Evolutionary conservation across 2,329 filamentous ascomycete genomes (phyloP).

Genomic region (Ceratocystis smalleyi): DNA sequence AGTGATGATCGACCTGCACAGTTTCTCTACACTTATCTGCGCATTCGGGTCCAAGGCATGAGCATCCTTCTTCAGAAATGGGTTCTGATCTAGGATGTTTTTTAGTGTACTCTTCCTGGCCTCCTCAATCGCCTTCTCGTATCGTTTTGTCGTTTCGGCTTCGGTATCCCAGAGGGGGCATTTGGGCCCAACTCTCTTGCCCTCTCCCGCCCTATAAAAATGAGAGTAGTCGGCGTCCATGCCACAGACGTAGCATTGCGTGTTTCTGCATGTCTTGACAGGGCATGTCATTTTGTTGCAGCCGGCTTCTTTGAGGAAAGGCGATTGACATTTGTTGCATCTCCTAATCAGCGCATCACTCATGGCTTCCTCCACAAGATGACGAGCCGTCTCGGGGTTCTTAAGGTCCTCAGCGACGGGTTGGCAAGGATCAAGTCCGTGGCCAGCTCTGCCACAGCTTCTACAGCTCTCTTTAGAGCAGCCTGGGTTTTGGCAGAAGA

Average conservation of each 20-base stretch:
- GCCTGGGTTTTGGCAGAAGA: constrained; percentile 50
- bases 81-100: constrained; percentile 42
- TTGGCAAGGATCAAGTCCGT: constrained; percentile 53
- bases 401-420: constrained; percentile 44
- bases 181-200: constrained; percentile 28
- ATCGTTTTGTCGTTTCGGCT: neutral
- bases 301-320: constrained; percentile 62
- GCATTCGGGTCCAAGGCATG: constrained; percentile 30
- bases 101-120: constrained; percentile 33
- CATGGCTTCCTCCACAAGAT: constrained; percentile 70
- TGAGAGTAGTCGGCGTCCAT: constrained; percentile 52
- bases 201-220: constrained; percentile 39
- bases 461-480: constrained; percentile 53
- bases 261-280: constrained; percentile 33
- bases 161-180: constrained; percentile 54
- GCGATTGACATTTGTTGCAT: constrained; percentile 56
- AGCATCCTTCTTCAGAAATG: constrained; percentile 21
- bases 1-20: no score
- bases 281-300: constrained; percentile 75
- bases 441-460: constrained; percentile 50
- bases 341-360: constrained; percentile 59
- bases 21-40: neutral
- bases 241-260: constrained; percentile 58
- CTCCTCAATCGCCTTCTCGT: neutral
- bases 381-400: constrained; percentile 43